phyloP scores from a whole-genome alignment of 257 asterid species.

The Capsicum pubescens region DNA sequence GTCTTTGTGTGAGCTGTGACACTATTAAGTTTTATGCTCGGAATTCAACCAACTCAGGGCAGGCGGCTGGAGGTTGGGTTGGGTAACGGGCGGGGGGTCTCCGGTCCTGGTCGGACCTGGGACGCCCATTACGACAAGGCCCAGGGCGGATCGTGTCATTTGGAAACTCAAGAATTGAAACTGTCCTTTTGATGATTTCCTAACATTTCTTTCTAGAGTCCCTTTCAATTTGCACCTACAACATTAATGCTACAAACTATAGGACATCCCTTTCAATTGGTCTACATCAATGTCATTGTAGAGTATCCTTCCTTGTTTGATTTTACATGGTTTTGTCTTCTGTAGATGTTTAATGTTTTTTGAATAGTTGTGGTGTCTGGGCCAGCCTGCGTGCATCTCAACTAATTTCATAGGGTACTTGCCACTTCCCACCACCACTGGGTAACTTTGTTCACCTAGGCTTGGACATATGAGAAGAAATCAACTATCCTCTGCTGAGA shows the following conservation, averaged over 20 bases:
- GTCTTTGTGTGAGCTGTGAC: too few species aligned
- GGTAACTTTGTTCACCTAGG: not conserved
- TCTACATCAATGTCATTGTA: not conserved
- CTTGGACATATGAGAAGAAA: not conserved
- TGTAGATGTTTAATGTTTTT: not conserved
- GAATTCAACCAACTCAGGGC: too few species aligned
- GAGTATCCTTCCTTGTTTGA: not conserved
- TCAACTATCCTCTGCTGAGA: not conserved
- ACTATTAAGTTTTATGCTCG: too few species aligned
- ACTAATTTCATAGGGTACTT: not conserved
- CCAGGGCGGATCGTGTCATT: too few species aligned
- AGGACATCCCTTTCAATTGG: constrained; percentile 9
- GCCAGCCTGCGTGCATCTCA: not conserved
- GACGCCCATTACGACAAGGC: too few species aligned
- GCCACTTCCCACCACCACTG: not conserved
- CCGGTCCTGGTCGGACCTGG: too few species aligned
- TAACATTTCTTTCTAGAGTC: not conserved
- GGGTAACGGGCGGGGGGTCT: too few species aligned
- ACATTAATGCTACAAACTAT: not conserved
- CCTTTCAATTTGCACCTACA: not conserved
- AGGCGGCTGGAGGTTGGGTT: too few species aligned
- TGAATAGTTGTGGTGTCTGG: not conserved
- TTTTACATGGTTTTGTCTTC: not conserved
- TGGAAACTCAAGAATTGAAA: constrained; percentile 2
- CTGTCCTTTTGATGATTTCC: not conserved